These are phyloP conservation scores for Trichophaea hybrida DNA, from an alignment of 2,329 filamentous ascomycete species.

Conservation along the genomic window DNA sequence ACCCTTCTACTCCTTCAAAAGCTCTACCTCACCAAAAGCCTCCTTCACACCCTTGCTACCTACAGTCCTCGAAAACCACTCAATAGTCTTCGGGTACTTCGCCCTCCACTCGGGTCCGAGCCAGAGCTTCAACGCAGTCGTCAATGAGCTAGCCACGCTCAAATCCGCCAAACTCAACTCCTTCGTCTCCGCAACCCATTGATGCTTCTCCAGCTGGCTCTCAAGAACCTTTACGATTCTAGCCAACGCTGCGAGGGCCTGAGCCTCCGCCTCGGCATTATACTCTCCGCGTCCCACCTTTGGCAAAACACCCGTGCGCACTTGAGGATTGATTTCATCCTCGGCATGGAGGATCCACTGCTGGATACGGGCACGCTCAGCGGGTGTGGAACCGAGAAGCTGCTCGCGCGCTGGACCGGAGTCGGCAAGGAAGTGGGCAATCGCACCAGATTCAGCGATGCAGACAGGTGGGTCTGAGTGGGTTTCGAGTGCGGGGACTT, in stretches of 20 bases:
- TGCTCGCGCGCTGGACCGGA: slow-evolving; percentile 35
- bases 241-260: not conserved
- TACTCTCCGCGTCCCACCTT: not conserved
- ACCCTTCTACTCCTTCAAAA: not conserved
- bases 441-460: slow-evolving; percentile 37
- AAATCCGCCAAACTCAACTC: slow-evolving; percentile 2
- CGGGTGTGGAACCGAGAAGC: slow-evolving; percentile 34
- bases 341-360: slow-evolving; percentile 37
- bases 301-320: not conserved
- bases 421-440: slow-evolving; percentile 36
- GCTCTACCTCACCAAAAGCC: not conserved
- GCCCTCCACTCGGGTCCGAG: not conserved
- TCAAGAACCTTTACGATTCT: not conserved
- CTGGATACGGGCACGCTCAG: slow-evolving; percentile 34
- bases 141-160: not conserved
- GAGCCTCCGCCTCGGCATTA: not conserved
- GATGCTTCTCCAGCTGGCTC: not conserved
- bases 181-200: not conserved
- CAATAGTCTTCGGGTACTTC: not conserved
- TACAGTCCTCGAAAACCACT: not conserved
- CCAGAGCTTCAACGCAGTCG: not conserved
- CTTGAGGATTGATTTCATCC: slow-evolving; percentile 28
- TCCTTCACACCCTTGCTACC: not conserved
- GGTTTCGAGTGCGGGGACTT: slow-evolving; percentile 37
- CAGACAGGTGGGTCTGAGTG: slow-evolving; percentile 35